A percentile compares a stretch with the other conserved stretches of the same genome.
These are phyloP conservation scores for Backusella westeae DNA, from an alignment of 192 early-diverging fungal species.

Conservation along the genomic window DNA sequence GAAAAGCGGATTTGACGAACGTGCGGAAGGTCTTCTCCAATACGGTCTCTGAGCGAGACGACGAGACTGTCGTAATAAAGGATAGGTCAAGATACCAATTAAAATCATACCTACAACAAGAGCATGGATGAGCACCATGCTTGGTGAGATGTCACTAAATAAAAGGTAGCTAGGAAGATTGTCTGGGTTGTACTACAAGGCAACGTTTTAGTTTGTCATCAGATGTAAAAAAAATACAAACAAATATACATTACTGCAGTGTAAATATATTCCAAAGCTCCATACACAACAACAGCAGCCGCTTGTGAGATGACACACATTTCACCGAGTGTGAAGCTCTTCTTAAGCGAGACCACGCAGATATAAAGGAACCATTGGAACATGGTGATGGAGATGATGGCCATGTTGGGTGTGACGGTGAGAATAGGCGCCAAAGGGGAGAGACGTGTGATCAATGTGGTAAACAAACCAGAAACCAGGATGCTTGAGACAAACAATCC, in stretches of 20 bases:
- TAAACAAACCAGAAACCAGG: slow-evolving; percentile 22
- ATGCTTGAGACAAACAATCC: slow-evolving; percentile 29
- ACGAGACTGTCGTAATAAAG: slow-evolving; percentile 52
- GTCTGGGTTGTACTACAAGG: slow-evolving; percentile 31
- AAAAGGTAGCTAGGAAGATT: slow-evolving; percentile 24
- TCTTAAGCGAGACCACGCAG: slow-evolving; percentile 26
- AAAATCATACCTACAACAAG: slow-evolving; percentile 69
- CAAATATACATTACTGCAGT: slow-evolving; percentile 32
- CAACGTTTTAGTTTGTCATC: background rate
- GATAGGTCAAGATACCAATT: slow-evolving; percentile 54
- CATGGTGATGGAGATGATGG: slow-evolving; percentile 17
- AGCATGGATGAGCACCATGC: slow-evolving; percentile 54
- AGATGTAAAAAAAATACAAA: background rate
- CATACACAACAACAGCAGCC: slow-evolving; percentile 48
- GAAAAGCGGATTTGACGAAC: slow-evolving; percentile 14
- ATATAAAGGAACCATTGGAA: slow-evolving; percentile 35
- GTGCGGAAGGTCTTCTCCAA: slow-evolving; percentile 32
- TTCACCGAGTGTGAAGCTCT: slow-evolving; percentile 69
- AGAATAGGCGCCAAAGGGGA: slow-evolving; percentile 16
- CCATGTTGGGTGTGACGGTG: slow-evolving; percentile 10
- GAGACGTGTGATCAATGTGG: slow-evolving; percentile 19
- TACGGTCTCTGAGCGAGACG: slow-evolving; percentile 46
- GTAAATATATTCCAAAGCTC: slow-evolving; percentile 40
- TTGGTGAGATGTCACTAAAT: slow-evolving; percentile 24
- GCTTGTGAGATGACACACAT: slow-evolving; percentile 59